phyloP scores from a whole-genome alignment of 179 eudicot species.

The Spinacia oleracea region DNA sequence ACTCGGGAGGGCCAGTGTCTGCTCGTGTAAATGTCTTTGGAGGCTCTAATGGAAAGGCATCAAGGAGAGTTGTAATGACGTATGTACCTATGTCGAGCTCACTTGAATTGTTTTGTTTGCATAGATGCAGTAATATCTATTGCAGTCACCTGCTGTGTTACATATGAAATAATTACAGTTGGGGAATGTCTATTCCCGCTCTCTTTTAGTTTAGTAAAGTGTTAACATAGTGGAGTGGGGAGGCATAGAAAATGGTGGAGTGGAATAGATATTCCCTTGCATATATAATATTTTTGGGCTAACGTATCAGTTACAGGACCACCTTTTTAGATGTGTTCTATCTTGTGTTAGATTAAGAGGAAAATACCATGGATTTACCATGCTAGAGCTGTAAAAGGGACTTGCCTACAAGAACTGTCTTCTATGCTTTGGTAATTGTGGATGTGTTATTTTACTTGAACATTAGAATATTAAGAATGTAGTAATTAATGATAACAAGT shows the following conservation, averaged over 20 bases:
- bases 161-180: not conserved
- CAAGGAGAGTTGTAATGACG: constrained; percentile 65
- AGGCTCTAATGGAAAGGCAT: constrained; percentile 59
- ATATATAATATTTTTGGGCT: too few species aligned
- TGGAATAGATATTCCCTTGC: not conserved
- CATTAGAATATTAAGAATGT: not conserved
- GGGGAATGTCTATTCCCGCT: too few species aligned
- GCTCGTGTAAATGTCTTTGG: constrained; percentile 78
- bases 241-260: too few species aligned
- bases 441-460: not conserved
- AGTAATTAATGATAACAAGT: too few species aligned
- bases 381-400: not conserved
- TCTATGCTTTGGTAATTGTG: not conserved
- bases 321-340: not conserved
- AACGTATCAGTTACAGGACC: not conserved
- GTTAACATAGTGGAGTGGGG: too few species aligned
- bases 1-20: constrained; percentile 49
- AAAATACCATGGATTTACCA: not conserved
- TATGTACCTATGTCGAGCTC: constrained; percentile 33
- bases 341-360: not conserved
- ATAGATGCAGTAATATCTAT: not conserved
- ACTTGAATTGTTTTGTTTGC: not conserved
- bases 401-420: not conserved
- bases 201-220: too few species aligned
- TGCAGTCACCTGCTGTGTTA: not conserved